Evolutionary conservation across 1,139 yeast species (phyloP), one percentile per base, ranked within the genome.

Genomic region (Candida sojae): DNA sequence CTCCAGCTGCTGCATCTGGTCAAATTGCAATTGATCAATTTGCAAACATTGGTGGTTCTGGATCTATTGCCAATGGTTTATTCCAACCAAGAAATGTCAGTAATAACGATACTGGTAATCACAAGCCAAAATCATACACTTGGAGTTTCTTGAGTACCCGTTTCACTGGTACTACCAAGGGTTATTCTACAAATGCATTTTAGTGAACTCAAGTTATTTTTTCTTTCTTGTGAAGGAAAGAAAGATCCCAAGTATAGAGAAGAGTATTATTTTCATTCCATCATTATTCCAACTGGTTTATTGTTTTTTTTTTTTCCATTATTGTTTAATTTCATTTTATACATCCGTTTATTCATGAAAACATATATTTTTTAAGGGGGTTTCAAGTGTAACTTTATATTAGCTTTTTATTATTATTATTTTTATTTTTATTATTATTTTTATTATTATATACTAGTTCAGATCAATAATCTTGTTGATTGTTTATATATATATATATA

Each of bases 21-120:
- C 63, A 61, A 45, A 59, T 68, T 42, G 59, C 74, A 28, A 66
- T 75, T 48, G 59, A 60, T 54, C 49, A 45, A 44, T 53, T 53
- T 48, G 55, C 57, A 11, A 48, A 49, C 31, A 52, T 66, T 48
- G 69, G 66, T 46, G 69, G 65, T 40, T 46, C 58, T 48, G 63
- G 80, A 17, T 76, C 80, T 58, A 76, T 83, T 54, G 80, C 84
- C 55, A 69, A 75, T 47, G 96, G 96, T 64, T 71, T 92, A 59
- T 80, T 91, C 80, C 98, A 92, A 74, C 97, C 97, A 71, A 86
- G 91, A 76, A 83, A 84, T 57, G 81, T 79, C 59, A 70, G 77
- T 58, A 86, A 89, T 72, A 89, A 92, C 63, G 97, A 92, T 68
- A 91, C 97, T 54, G 90, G 92, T 66, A 65, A 64, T 46, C 68